Percentiles rank a stretch among this genome's conserved stretches.
These are phyloP conservation scores for Globisporangium echinulatum DNA, from an alignment of 352 stramenopile species.

Conservation along the genomic window DNA sequence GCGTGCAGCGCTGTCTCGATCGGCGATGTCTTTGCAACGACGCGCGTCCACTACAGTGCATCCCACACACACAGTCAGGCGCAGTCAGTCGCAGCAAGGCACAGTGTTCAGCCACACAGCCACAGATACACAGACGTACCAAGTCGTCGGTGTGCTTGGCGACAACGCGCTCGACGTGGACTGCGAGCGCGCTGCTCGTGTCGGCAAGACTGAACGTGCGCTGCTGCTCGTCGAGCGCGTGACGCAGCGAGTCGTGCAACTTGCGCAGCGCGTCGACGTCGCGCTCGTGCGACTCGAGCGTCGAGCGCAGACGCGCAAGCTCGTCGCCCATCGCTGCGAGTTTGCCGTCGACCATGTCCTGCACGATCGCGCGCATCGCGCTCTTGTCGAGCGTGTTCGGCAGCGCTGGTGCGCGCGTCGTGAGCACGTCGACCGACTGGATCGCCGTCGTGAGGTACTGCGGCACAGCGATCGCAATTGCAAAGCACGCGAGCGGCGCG, in stretches of 20 bases:
- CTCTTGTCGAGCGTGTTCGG: constrained; percentile 34
- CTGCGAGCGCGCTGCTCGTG: constrained; percentile 41
- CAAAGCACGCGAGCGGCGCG: constrained; percentile 58
- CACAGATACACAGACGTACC: constrained; percentile 21
- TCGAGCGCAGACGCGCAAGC: constrained; percentile 39
- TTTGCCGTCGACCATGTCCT: constrained; percentile 69
- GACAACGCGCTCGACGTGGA: constrained; percentile 67
- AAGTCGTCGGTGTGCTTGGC: constrained; percentile 56
- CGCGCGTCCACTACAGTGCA: constrained; percentile 37
- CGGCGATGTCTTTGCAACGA: constrained; percentile 32
- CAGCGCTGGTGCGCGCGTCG: constrained; percentile 28
- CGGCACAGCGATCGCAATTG: constrained; percentile 60
- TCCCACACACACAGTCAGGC: not conserved
- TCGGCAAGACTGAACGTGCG: constrained; percentile 57
- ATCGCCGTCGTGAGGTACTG: constrained; percentile 65
- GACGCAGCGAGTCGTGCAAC: constrained; percentile 48
- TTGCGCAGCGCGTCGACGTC: constrained; percentile 53
- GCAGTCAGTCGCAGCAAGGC: not conserved
- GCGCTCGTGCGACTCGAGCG: constrained; percentile 42
- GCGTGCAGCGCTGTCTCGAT: constrained; percentile 25
- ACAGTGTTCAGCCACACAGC: not conserved
- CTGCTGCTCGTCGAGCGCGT: constrained; percentile 48
- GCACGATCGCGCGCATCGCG: constrained; percentile 52
- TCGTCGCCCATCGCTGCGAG: constrained; percentile 50
- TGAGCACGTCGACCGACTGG: constrained; percentile 62